Conservation (phyloP, 345 rosid species). For the Dovyalis caffra region DNA sequence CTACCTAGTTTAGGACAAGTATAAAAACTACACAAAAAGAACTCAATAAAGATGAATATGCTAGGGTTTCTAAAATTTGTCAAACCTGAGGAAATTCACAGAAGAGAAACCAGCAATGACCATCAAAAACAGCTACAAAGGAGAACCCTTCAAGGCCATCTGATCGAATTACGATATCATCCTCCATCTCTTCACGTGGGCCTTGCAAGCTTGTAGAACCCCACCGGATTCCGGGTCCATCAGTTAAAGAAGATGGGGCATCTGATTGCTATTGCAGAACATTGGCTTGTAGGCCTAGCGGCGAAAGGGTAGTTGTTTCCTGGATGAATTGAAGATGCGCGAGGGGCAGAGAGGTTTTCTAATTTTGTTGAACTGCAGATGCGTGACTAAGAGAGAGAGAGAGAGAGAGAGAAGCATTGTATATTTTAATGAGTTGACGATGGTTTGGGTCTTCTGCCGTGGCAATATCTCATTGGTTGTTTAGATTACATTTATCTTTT, state of each 20-base stretch:
- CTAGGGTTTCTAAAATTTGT: background rate
- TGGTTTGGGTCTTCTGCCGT: no score
- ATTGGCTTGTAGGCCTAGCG: slow-evolving; percentile 32
- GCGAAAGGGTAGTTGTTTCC: slow-evolving; percentile 1
- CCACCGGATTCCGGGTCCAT: slow-evolving; percentile 62
- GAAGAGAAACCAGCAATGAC: slow-evolving; percentile 83
- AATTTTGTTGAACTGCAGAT: no score
- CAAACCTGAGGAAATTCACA: slow-evolving; percentile 72
- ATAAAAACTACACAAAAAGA: background rate
- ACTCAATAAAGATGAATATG: background rate
- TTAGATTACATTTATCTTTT: no score
- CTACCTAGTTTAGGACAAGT: no score
- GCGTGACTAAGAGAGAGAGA: no score
- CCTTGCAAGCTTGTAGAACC: slow-evolving; percentile 79
- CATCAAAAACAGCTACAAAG: slow-evolving; percentile 85
- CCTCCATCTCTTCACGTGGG: slow-evolving; percentile 90
- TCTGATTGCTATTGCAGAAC: slow-evolving; percentile 87
- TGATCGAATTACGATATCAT: slow-evolving; percentile 58
- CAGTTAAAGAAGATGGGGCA: slow-evolving; percentile 62
- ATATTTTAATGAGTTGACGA: no score
- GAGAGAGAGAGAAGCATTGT: no score
- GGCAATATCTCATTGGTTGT: no score
- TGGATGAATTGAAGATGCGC: no score
- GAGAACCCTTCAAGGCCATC: slow-evolving; percentile 80
- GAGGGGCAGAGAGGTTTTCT: no score